These are phyloP conservation scores for Aspergillus avenaceus DNA, from an alignment of 495 filamentous ascomycete species.

Conservation along the genomic window DNA sequence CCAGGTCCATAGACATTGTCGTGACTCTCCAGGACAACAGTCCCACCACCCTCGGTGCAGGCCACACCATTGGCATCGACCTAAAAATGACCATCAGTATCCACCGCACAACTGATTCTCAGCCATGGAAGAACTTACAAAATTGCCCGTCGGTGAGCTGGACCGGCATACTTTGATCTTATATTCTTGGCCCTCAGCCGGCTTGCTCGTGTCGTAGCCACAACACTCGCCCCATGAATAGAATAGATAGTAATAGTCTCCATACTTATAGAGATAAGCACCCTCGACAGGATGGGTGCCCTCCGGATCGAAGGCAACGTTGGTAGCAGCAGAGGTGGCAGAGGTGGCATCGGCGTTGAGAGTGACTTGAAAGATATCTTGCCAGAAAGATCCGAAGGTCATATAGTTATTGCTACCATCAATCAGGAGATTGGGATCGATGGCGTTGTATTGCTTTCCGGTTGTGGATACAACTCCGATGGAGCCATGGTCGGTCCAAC, in stretches of 20 bases:
- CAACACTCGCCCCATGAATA: constrained; percentile 68
- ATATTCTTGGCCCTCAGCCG: constrained; percentile 62
- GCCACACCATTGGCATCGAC: constrained; percentile 52
- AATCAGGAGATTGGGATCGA: constrained; percentile 62
- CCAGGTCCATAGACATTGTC: constrained; percentile 68
- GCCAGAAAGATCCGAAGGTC: constrained; percentile 71
- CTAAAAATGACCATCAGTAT: constrained; percentile 16
- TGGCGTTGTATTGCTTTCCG: constrained; percentile 60
- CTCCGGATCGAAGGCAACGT: constrained; percentile 52
- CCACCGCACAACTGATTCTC: not conserved
- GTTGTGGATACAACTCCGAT: constrained; percentile 49
- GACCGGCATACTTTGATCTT: constrained; percentile 66
- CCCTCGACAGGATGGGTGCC: constrained; percentile 58
- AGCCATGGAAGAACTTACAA: constrained; percentile 32
- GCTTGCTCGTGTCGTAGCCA: constrained; percentile 46
- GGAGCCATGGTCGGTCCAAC: constrained; percentile 53
- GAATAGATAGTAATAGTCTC: constrained; percentile 66
- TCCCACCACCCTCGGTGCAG: constrained; percentile 62
- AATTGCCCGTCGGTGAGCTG: constrained; percentile 47
- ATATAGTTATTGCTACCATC: constrained; percentile 48
- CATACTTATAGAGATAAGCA: constrained; percentile 52
- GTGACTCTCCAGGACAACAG: constrained; percentile 58
- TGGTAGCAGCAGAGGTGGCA: constrained; percentile 31
- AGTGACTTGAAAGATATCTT: constrained; percentile 60
- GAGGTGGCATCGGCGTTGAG: constrained; percentile 46